phyloP scores from a whole-genome alignment of 768 basidiomycete species.

The Trametes sanguinea region DNA sequence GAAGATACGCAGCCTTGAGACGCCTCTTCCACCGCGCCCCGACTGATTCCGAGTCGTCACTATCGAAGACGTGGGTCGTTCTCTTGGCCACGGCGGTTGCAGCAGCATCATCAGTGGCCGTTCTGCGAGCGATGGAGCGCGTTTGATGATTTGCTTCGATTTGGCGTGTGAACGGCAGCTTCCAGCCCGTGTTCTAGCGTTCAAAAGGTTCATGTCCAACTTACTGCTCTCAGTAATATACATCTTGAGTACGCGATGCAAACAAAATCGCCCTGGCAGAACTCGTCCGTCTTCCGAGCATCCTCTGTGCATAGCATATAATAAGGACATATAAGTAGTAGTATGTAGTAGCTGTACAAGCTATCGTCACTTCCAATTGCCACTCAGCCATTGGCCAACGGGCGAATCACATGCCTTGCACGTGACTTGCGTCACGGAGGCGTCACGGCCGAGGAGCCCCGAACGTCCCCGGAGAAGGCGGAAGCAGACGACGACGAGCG shows the following conservation, averaged over 20 bases:
- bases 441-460: slow-evolving; percentile 13
- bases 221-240: too few relatives aligned
- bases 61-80: neutral
- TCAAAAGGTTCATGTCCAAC: too few relatives aligned
- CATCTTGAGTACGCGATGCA: too few relatives aligned
- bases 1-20: neutral
- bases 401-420: neutral
- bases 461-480: neutral
- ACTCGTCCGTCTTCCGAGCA: too few relatives aligned
- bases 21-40: slow-evolving; percentile 3
- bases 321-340: too few relatives aligned
- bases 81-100: neutral
- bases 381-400: too few relatives aligned
- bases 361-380: too few relatives aligned
- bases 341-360: too few relatives aligned
- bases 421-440: neutral
- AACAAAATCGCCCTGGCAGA: too few relatives aligned
- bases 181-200: too few relatives aligned
- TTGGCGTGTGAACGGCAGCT: too few relatives aligned
- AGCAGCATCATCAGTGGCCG: neutral
- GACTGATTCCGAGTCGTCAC: neutral
- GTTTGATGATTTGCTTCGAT: neutral
- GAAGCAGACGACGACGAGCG: slow-evolving; percentile 2
- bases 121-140: neutral
- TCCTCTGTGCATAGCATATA: too few relatives aligned